Evolutionary conservation across 2,329 filamentous ascomycete genomes (phyloP).

Genomic region (Dactylellina sp.): DNA sequence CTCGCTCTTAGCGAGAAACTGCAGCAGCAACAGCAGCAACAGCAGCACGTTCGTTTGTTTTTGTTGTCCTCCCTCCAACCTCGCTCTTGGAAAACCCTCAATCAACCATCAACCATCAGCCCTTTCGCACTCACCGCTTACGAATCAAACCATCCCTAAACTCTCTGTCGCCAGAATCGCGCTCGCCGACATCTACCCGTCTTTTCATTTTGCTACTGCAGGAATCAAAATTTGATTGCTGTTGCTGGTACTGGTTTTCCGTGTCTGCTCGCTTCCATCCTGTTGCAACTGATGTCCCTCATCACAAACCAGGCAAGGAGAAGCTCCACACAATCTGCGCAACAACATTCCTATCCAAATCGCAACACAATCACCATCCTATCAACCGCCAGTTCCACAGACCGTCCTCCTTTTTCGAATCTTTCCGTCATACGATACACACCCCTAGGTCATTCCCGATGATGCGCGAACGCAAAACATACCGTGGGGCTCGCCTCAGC

Average conservation of each 20-base stretch:
- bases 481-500: conserved; percentile 44
- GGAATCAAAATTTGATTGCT: background rate
- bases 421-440: background rate
- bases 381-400: background rate
- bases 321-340: background rate
- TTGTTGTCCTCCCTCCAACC: conserved; percentile 28
- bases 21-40: background rate
- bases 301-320: conserved; percentile 12
- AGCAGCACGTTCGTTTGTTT: conserved; percentile 23
- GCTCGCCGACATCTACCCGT: background rate
- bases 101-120: conserved; percentile 4
- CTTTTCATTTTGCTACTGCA: too few species aligned
- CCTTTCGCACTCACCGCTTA: background rate
- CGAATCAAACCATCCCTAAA: background rate
- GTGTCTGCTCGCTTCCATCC: conserved; percentile 7
- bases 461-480: conserved; percentile 51
- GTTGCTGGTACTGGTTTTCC: background rate
- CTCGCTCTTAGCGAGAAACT: conserved; percentile 10
- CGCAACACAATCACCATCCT: background rate
- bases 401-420: conserved; percentile 5
- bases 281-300: conserved; percentile 32
- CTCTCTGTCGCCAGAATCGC: conserved; percentile 5
- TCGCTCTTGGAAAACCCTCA: conserved; percentile 2
- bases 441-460: background rate
- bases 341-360: conserved; percentile 2